A percentile compares a stretch with the other conserved stretches of the same genome.
phyloP scores from a whole-genome alignment of 2,329 filamentous ascomycete species.

The Trichoderma simmonsii region DNA sequence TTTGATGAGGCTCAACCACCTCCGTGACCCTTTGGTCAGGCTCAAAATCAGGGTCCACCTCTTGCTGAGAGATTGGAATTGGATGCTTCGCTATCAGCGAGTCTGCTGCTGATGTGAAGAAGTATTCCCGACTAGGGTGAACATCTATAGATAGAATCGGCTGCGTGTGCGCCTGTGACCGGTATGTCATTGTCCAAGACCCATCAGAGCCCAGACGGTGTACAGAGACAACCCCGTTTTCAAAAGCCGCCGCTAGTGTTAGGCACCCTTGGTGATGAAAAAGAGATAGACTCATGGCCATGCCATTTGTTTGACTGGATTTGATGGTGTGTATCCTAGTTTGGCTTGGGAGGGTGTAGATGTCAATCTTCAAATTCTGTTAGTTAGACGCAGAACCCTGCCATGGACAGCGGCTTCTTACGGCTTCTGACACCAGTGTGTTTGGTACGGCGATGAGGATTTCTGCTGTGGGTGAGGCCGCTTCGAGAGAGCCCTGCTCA shows the following conservation, averaged over 20 bases:
- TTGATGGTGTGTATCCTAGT: slow-evolving; percentile 60
- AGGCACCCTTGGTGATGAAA: slow-evolving; percentile 51
- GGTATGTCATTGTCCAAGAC: slow-evolving; percentile 56
- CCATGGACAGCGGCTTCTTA: slow-evolving; percentile 35
- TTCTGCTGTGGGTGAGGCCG: slow-evolving; percentile 40
- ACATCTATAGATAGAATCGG: slow-evolving; percentile 74
- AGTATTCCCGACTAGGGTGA: slow-evolving; percentile 50
- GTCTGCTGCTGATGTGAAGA: slow-evolving; percentile 81
- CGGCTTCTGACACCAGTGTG: slow-evolving; percentile 67
- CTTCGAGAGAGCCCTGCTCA: slow-evolving; percentile 21
- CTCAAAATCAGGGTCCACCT: slow-evolving; percentile 24
- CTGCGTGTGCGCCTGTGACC: slow-evolving; percentile 67
- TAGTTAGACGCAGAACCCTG: background rate
- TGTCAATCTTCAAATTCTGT: slow-evolving; percentile 58
- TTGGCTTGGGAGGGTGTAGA: slow-evolving; percentile 78
- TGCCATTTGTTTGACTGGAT: slow-evolving; percentile 58
- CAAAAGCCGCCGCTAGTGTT: slow-evolving; percentile 73
- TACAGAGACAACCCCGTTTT: slow-evolving; percentile 74
- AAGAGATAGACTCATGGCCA: slow-evolving; percentile 81
- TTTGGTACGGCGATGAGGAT: slow-evolving; percentile 75
- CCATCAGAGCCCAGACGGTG: slow-evolving; percentile 48
- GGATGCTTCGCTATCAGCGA: slow-evolving; percentile 74
- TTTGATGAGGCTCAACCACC: slow-evolving; percentile 21
- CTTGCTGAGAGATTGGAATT: slow-evolving; percentile 43
- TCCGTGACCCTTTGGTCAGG: slow-evolving; percentile 28